A percentile compares a stretch with the other conserved stretches of the same genome.
Evolutionary conservation across 768 basidiomycete genomes (phyloP).

Genomic region (Pleurotus tuber-regium): DNA sequence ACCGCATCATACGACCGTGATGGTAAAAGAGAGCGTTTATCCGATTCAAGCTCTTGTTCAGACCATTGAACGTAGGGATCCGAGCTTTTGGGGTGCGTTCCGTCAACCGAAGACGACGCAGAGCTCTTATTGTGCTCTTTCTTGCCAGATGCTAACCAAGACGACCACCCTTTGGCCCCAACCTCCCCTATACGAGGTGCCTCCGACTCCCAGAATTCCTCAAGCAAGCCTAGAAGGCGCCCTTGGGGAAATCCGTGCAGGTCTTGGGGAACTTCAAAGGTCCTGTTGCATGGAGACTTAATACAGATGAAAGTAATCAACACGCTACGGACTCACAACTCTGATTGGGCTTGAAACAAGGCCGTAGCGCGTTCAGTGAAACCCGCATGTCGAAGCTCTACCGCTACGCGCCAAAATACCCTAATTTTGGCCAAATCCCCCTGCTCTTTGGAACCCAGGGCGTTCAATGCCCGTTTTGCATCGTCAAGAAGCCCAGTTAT

Average conservation of each 20-base stretch:
- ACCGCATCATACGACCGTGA: conserved; percentile 48
- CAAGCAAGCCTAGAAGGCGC: conserved; percentile 54
- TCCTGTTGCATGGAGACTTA: conserved; percentile 33
- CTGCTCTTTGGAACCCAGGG: conserved; percentile 38
- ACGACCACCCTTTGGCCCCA: conserved; percentile 64
- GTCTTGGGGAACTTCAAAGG: conserved; percentile 53
- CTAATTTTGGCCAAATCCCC: conserved; percentile 55
- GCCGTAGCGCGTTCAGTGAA: conserved; percentile 73
- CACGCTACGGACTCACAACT: conserved; percentile 52
- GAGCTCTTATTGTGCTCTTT: conserved; percentile 23
- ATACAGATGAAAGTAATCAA: conserved; percentile 5
- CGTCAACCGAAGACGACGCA: conserved; percentile 12
- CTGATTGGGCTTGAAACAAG: conserved; percentile 81
- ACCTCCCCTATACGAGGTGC: conserved; percentile 71
- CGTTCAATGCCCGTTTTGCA: conserved; percentile 42
- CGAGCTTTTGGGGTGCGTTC: conserved; percentile 22
- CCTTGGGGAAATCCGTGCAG: conserved; percentile 42
- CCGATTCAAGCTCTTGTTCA: conserved; percentile 48
- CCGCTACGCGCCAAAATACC: conserved; percentile 69
- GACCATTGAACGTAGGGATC: conserved; percentile 77
- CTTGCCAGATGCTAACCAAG: conserved; percentile 51
- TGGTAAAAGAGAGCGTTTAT: conserved; percentile 44
- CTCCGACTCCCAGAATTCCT: conserved; percentile 87
- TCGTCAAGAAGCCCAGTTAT: conserved; percentile 54
- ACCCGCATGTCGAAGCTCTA: conserved; percentile 65